These are phyloP conservation scores for Parachlorella kessleri DNA, from an alignment of 139 green algal species.

Conservation along the genomic window DNA sequence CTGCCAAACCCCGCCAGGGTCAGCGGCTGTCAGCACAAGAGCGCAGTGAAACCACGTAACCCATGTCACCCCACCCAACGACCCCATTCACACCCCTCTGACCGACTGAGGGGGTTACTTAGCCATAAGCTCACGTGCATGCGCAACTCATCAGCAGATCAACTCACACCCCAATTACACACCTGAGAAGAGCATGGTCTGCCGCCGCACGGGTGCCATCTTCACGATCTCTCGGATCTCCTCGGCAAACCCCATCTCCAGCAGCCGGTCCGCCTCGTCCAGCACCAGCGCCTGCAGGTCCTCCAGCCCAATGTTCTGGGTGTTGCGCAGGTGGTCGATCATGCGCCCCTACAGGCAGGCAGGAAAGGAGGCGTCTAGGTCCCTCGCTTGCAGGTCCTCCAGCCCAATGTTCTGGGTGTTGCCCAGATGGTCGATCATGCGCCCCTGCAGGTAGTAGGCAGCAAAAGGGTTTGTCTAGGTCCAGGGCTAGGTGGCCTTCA, in stretches of 20 bases:
- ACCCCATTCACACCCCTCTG: too few species aligned
- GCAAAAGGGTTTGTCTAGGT: too few species aligned
- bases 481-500: too few species aligned
- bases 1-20: too few species aligned
- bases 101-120: too few species aligned
- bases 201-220: slow-evolving; percentile 80
- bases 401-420: slow-evolving; percentile 91
- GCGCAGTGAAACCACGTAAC: too few species aligned
- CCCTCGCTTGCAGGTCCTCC: slow-evolving; percentile 95
- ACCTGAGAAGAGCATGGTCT: slow-evolving; percentile 95
- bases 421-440: slow-evolving; percentile 94
- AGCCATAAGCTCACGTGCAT: too few species aligned
- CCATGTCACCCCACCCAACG: too few species aligned
- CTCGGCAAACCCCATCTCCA: slow-evolving; percentile 90
- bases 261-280: slow-evolving; percentile 94
- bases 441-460: slow-evolving; percentile 40
- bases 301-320: slow-evolving; percentile 86
- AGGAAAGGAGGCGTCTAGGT: too few species aligned
- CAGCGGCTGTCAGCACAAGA: too few species aligned
- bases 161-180: too few species aligned
- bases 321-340: slow-evolving; percentile 97
- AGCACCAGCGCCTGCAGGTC: slow-evolving; percentile 88
- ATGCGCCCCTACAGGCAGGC: slow-evolving; percentile 57
- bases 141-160: too few species aligned
- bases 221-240: slow-evolving; percentile 87